Base-by-base conservation (phyloP, 1,284 basidiomycete genomes). In the Leccinum huronense region DNA sequence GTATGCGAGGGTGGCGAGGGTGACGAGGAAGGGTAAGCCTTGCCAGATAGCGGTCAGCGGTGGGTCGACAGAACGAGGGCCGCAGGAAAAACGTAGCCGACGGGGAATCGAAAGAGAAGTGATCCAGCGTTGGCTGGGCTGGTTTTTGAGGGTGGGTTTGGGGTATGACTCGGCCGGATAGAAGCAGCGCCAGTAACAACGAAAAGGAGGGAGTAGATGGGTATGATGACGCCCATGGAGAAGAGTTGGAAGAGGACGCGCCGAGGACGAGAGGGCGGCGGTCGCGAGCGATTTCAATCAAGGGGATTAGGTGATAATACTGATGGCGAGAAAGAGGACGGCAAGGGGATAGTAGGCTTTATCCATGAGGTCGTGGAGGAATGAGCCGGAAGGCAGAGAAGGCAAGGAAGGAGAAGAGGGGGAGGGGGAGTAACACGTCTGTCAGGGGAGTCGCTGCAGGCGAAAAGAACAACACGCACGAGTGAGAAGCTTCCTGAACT, bases 21-120 rank as follows among this genome's bases (percentile, higher is more conserved):
- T 73, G 54, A 79, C 70, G 64, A 72, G 74, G 27, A 79, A 16
- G 3, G 83, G 82, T 63, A 80, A 82, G 16, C 72, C 63, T 62
- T 84, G 82, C 83, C 83, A 84, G 36, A 77, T 66, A 4, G 77
- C 78, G 11, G 79, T 84, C 61, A 80, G 68, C 27, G 62, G 61
- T 4, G 80, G 73, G 53, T 76, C 75, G 33, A 68, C 56, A 3
- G 80, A 36, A 83, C 76, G 59, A 71, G 73, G 27, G 66, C 59
- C 7, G 78, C 77, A 5, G 80, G 81, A 38, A 82, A 69, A 45
- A 69, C 66, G 16, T 72, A 78, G 14, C 81, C 81, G 3, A 76
- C 66, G 51, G 79, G 13, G 16, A 82, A 45, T 3, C 76, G 77
- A 59, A 83, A 82, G 14, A 80, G 64, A 23, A 79, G 70, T n/a